phyloP scores from a whole-genome alignment of 768 basidiomycete species.

The Tricholoma sp. region DNA sequence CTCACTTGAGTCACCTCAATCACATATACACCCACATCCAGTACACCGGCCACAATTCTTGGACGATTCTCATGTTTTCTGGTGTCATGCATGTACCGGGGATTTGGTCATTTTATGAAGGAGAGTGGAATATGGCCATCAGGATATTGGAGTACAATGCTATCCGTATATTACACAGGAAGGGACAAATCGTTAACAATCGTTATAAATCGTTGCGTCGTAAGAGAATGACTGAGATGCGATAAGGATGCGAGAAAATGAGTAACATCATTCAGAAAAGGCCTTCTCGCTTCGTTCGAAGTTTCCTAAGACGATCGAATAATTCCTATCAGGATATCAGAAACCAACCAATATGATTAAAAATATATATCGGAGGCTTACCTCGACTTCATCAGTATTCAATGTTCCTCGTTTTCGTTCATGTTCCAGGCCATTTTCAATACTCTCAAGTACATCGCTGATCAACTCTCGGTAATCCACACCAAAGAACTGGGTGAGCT shows the following conservation, averaged over 20 bases:
- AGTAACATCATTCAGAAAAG: constrained; percentile 11
- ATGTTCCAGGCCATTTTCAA: constrained; percentile 69
- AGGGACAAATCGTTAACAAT: background rate
- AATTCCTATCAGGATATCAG: constrained; percentile 39
- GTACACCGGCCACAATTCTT: constrained; percentile 64
- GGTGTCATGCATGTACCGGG: constrained; percentile 80
- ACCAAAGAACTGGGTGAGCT: constrained; percentile 84
- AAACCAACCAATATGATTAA: background rate
- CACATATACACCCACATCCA: constrained; percentile 21
- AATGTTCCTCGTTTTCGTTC: constrained; percentile 62
- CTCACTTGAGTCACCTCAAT: constrained; percentile 15
- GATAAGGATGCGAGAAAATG: background rate
- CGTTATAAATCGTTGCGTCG: background rate
- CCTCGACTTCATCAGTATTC: constrained; percentile 66
- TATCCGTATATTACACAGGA: background rate
- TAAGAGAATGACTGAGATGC: background rate
- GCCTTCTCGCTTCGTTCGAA: constrained; percentile 46
- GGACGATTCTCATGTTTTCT: constrained; percentile 87
- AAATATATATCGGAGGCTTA: constrained; percentile 28
- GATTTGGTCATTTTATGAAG: constrained; percentile 70
- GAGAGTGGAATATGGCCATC: background rate
- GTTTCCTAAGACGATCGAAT: constrained; percentile 45
- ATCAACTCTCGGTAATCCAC: constrained; percentile 79
- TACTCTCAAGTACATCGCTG: constrained; percentile 72
- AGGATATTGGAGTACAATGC: background rate